These are phyloP conservation scores for Puya raimondii DNA, from an alignment of 176 grass and related monocot species.

Conservation along the genomic window DNA sequence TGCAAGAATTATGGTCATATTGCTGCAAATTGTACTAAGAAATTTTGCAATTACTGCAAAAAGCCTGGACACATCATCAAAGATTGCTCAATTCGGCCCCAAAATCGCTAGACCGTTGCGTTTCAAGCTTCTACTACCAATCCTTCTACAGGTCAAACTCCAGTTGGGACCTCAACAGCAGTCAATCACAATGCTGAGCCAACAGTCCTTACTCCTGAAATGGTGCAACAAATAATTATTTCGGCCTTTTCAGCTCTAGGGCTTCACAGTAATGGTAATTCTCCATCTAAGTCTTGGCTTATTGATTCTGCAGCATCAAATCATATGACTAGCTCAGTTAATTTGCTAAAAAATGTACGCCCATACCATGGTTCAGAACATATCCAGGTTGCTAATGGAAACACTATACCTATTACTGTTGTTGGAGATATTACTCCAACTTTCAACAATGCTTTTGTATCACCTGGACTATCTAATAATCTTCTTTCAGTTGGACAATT, in stretches of 20 bases:
- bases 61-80: not conserved
- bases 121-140: not conserved
- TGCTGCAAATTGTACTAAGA: not conserved
- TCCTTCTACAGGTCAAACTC: not conserved
- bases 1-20: not conserved
- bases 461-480: not conserved
- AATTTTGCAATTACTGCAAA: too few relatives aligned
- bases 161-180: not conserved
- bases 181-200: not conserved
- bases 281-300: not conserved
- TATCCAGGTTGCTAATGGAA: constrained; percentile 7
- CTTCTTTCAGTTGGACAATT: not conserved
- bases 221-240: not conserved
- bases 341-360: not conserved
- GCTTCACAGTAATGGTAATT: not conserved
- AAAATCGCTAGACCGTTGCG: too few relatives aligned
- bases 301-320: not conserved
- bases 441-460: not conserved
- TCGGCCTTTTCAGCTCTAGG: not conserved
- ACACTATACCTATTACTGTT: not conserved
- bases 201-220: not conserved
- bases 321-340: not conserved
- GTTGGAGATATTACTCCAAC: not conserved
- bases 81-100: too few relatives aligned
- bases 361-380: not conserved